Conservation (phyloP, 1,139 yeast species). For the Taphrina betulina region DNA sequence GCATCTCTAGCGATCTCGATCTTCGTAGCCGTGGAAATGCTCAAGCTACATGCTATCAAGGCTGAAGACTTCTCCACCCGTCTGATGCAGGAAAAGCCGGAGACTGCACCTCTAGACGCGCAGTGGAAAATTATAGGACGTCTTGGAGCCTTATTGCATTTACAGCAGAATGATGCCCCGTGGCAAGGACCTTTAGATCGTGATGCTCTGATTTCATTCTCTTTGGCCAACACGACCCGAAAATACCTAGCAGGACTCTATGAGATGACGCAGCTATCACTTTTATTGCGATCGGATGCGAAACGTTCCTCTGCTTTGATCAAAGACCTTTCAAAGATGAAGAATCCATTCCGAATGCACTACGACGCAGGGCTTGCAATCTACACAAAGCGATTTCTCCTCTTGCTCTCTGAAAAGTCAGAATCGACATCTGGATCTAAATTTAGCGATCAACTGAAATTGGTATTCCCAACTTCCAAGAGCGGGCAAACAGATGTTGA, state of each 20-base stretch:
- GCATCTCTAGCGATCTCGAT: constrained; percentile 42
- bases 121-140: constrained; percentile 55
- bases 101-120: constrained; percentile 43
- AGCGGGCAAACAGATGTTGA: constrained; percentile 49
- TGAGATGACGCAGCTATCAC: constrained; percentile 56
- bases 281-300: constrained; percentile 57
- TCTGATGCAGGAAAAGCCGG: constrained; percentile 45
- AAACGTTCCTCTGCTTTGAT: constrained; percentile 47
- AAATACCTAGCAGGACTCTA: constrained; percentile 56
- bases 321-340: constrained; percentile 61
- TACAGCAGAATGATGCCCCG: constrained; percentile 58
- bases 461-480: constrained; percentile 43
- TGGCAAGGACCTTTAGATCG: constrained; percentile 72
- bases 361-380: constrained; percentile 49
- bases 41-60: constrained; percentile 38
- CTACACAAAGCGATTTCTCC: constrained; percentile 46
- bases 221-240: constrained; percentile 59
- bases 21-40: constrained; percentile 41
- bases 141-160: constrained; percentile 56
- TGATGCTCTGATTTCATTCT: constrained; percentile 62
- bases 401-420: constrained; percentile 40
- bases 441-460: constrained; percentile 35
- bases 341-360: constrained; percentile 61
- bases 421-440: constrained; percentile 31
- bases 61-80: constrained; percentile 27